Base-by-base conservation (phyloP, 805 yeast genomes). In the Groenewaldozyma salmanticensis region DNA sequence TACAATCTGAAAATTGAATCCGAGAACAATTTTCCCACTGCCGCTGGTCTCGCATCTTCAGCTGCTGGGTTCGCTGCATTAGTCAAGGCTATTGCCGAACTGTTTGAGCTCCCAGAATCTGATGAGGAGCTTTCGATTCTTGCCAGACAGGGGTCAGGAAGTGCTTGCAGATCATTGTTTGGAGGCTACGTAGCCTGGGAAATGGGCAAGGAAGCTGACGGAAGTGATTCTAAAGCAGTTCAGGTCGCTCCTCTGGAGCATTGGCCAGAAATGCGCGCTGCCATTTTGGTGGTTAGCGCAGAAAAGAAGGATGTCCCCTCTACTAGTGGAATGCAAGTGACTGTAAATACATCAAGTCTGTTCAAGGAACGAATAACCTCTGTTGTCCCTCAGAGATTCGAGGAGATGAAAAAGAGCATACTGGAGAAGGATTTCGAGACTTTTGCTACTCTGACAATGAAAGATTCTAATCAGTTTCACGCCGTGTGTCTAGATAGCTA, bases 151-250 rank as follows among this genome's bases (percentile, higher is more conserved):
- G 99, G 99, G 24, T 87, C 96, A 4, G 99, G 98, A 2, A 86
- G 96, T 11, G 98, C 98, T 4, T 92, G 99, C 66, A 75, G 99
- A 62, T 92, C 97, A 5, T 68, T 92, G 47, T 86, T 85, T 63
- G 97, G 98, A 37, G 99, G 99, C 5, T 92, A 78, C 58, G 99
- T 92, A 9, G 97, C 97, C 3, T 92, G 99, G 99, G 96, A 92
- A 62, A 87, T 88, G 96, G 99, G 99, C 43, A 50, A 52, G 2
- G 48, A 57, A 44, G 64, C 49, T 0, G 81, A 87, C 57, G 98
- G 98, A n/a, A 70, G 75, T 35, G 98, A 92, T 65, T 88, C 96
- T 11, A 80, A 77, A 53, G 99, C 99, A 3, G 94, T 87, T 21
- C 86, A 88, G 65, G 75, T 92, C 31, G 95, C 95, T 2, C 81